These are phyloP conservation scores for Fusarium sambucinum DNA, from an alignment of 2,329 filamentous ascomycete genomes.

Conservation along the genomic window DNA sequence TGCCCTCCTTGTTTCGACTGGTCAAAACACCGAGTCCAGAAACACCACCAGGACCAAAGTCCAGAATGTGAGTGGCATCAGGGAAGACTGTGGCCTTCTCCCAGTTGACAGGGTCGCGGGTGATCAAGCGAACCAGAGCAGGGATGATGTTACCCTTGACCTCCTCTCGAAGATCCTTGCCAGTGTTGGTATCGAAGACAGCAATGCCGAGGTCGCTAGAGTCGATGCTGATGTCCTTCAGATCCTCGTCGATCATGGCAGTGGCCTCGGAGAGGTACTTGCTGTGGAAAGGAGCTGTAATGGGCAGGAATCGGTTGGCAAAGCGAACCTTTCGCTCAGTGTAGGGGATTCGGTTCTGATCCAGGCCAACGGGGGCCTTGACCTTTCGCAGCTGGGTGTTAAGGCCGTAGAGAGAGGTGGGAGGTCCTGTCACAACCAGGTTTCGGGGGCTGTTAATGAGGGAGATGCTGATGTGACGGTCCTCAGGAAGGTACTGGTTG, in stretches of 20 bases:
- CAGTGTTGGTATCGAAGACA: slow-evolving; percentile 90
- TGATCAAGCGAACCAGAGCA: slow-evolving; percentile 90
- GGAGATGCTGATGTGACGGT: slow-evolving; percentile 94
- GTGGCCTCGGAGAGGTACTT: slow-evolving; percentile 88
- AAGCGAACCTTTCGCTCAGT: slow-evolving; percentile 97
- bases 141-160: slow-evolving; percentile 85
- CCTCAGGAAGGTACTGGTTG: slow-evolving; percentile 92
- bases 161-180: slow-evolving; percentile 81
- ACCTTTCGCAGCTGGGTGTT: slow-evolving; percentile 96
- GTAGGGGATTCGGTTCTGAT: slow-evolving; percentile 93
- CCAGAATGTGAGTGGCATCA: slow-evolving; percentile 90
- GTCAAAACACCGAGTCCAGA: slow-evolving; percentile 96
- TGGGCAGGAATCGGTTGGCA: slow-evolving; percentile 95
- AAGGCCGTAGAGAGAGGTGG: slow-evolving; percentile 94
- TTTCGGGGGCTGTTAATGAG: slow-evolving; percentile 97
- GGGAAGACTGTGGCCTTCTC: slow-evolving; percentile 94
- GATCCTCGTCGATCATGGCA: slow-evolving; percentile 84
- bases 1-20: slow-evolving; percentile 99
- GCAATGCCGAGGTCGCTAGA: slow-evolving; percentile 81
- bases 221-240: slow-evolving; percentile 84
- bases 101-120: slow-evolving; percentile 94
- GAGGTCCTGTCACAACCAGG: slow-evolving; percentile 95
- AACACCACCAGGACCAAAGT: slow-evolving; percentile 96
- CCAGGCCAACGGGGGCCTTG: slow-evolving; percentile 96
- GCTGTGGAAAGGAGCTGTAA: slow-evolving; percentile 98